Evolutionary conservation across 371 early-diverging fungal genomes (phyloP).

Genomic region (Phascolomyces articulosus): DNA sequence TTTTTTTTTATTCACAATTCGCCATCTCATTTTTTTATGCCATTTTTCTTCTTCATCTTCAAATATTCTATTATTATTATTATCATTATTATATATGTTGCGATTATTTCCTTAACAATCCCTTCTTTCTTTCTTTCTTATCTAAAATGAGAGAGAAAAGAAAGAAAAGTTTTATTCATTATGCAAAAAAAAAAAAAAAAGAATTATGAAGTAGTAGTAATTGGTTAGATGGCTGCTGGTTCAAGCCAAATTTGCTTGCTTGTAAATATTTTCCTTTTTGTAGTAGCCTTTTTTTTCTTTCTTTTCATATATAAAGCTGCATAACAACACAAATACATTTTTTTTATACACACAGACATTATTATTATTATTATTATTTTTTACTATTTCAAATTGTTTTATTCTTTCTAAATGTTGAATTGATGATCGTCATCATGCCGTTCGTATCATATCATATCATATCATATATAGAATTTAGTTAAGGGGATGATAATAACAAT

Average conservation of each 20-base stretch:
- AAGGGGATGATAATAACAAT: no score
- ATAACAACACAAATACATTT: neutral
- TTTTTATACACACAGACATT: neutral
- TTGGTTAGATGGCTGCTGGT: slow-evolving; percentile 8
- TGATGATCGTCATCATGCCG: no score
- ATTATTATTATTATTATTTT: neutral
- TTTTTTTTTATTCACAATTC: slow-evolving; percentile 3
- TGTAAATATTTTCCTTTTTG: slow-evolving; percentile 5
- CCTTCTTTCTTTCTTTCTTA: no score
- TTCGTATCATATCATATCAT: no score
- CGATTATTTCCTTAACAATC: neutral
- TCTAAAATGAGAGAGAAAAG: no score
- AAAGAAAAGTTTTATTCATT: neutral
- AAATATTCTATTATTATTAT: neutral
- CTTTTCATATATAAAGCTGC: neutral
- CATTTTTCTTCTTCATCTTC: neutral
- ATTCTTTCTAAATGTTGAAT: no score
- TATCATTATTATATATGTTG: neutral
- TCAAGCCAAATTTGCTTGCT: slow-evolving; percentile 10
- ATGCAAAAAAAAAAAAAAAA: neutral
- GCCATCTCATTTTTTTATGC: slow-evolving; percentile 7
- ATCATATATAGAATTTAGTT: no score
- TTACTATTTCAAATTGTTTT: no score
- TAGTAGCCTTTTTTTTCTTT: slow-evolving; percentile 8
- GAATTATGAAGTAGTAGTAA: slow-evolving; percentile 13